A percentile compares a stretch with the other conserved stretches of the same genome.
Conservation (phyloP, 768 basidiomycete genomes). For the Infundibulicybe gibba region DNA sequence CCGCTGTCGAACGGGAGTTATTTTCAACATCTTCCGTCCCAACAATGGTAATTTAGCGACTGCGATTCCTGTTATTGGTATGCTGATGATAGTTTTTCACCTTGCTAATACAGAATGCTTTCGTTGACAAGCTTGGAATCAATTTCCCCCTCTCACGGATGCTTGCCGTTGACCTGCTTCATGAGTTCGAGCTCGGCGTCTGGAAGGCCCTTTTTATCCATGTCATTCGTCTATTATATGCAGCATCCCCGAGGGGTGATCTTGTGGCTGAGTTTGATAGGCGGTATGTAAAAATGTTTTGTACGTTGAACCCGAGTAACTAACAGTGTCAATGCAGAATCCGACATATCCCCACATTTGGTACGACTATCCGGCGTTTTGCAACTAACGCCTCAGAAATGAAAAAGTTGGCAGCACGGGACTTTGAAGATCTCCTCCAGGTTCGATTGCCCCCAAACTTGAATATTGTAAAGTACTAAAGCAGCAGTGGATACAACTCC, state of each 20-base stretch:
- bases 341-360: background rate
- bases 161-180: slow-evolving; percentile 26
- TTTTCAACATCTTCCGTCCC: slow-evolving; percentile 8
- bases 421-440: background rate
- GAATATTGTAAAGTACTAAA: background rate
- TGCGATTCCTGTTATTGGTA: too few relatives aligned
- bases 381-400: background rate
- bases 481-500: slow-evolving; percentile 4
- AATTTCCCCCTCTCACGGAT: slow-evolving; percentile 17
- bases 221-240: slow-evolving; percentile 22
- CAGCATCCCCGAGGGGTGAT: background rate
- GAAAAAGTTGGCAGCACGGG: background rate
- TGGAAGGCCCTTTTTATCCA: slow-evolving; percentile 29
- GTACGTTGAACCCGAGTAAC: too few relatives aligned
- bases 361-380: background rate
- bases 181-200: slow-evolving; percentile 32
- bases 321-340: too few relatives aligned
- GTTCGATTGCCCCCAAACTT: background rate
- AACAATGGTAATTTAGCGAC: slow-evolving; percentile 1
- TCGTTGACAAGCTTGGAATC: slow-evolving; percentile 10
- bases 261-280: background rate
- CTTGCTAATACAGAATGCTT: slow-evolving; percentile 30
- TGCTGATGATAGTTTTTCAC: too few relatives aligned
- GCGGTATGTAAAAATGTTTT: background rate
- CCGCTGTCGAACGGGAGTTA: slow-evolving; percentile 8